Evolutionary conservation across 2,329 filamentous ascomycete species (phyloP).

Genomic region (Penicillium vulpinum): DNA sequence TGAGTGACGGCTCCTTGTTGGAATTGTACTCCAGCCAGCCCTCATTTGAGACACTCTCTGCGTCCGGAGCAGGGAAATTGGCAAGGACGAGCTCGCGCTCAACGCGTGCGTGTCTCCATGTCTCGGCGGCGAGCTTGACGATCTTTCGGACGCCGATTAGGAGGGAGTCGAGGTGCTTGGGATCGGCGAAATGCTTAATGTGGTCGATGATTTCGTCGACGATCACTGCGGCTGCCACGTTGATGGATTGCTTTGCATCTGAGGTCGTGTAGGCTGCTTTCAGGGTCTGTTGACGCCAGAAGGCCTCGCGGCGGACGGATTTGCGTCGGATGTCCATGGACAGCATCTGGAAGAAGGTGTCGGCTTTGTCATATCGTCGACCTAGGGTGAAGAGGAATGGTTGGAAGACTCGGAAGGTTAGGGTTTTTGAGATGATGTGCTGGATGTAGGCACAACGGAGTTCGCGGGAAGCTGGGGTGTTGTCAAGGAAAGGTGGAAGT

Average conservation of each 20-base stretch:
- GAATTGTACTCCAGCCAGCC: conserved; percentile 40
- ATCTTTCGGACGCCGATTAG: conserved; percentile 54
- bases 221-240: conserved; percentile 55
- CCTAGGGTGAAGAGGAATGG: conserved; percentile 60
- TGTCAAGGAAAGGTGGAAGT: conserved; percentile 56
- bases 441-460: conserved; percentile 56
- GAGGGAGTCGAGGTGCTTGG: conserved; percentile 53
- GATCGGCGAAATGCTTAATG: conserved; percentile 56
- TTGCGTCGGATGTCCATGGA: conserved; percentile 59
- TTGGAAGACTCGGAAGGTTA: conserved; percentile 58
- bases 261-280: conserved; percentile 59
- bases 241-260: conserved; percentile 58
- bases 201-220: conserved; percentile 59
- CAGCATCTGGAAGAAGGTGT: conserved; percentile 56
- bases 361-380: conserved; percentile 56
- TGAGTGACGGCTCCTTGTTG: conserved; percentile 18
- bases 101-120: conserved; percentile 59
- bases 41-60: conserved; percentile 37
- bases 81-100: conserved; percentile 58
- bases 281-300: conserved; percentile 60
- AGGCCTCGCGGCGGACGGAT: conserved; percentile 57
- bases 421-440: conserved; percentile 57
- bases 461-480: conserved; percentile 53
- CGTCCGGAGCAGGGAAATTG: conserved; percentile 47
- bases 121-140: conserved; percentile 59